Base-by-base conservation (phyloP, 1,139 yeast genomes). In the Kodamaea plutei region DNA sequence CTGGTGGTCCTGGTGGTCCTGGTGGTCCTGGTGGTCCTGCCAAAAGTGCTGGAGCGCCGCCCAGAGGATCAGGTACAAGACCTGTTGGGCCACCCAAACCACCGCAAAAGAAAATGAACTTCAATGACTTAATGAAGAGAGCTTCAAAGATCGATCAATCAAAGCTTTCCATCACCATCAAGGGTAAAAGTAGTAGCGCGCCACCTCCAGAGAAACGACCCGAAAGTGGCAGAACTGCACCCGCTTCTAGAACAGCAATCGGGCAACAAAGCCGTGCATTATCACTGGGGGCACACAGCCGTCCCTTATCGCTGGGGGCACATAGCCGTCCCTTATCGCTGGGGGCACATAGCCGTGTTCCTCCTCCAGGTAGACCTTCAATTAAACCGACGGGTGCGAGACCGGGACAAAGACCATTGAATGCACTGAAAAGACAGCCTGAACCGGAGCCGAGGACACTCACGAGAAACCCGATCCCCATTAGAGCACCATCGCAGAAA, bases 61-160 rank as follows among this genome's bases (percentile, higher is more conserved):
- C 21, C 6, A 7, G 26, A 12, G 13, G 12, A 12, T 8, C 12
- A 4, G 9, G 8, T 7, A 7, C 20, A 17, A 7, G 7, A 9
- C 20, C 7, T 17, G 20, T 23, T 10, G 18, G 25, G 4, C 20
- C 22, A 23, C 31, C 33, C 31, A 27, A 29, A 29, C 49, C 39
- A 7, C 48, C 51, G 6, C 45, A 43, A 8, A 72, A 76, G 43
- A 79, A 79, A 45, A 54, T 79, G 50, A 67, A 78, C 8, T 83
- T 79, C 47, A 72, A 70, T 28, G 85, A 81, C 36, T 59, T 83
- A 38, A 80, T 82, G 85, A 75, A 73, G 42, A 75, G 76, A 47
- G 91, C 91, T 0, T 75, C 76, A n/a, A 57, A 61, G 17, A 70
- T 76, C 9, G 78, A 68, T 36, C 61, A 61, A 29, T 51, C 55